Evolutionary conservation across 352 stramenopile species (phyloP).

Genomic region (Globisporangium acanthophoron): DNA sequence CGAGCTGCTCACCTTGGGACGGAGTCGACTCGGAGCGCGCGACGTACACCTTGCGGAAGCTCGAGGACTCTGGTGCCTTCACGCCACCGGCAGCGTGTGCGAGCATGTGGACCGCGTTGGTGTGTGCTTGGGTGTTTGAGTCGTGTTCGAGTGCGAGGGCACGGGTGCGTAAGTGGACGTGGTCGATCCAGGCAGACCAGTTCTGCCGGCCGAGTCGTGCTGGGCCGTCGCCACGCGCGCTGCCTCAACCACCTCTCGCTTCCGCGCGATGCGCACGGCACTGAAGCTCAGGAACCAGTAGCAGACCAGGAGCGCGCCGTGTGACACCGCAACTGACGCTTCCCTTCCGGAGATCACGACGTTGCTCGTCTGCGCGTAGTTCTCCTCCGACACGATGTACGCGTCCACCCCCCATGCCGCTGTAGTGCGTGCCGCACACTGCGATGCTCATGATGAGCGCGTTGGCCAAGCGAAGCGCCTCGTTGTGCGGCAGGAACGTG

Average conservation of each 20-base stretch:
- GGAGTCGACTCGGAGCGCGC: too few relatives aligned
- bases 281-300: slow-evolving; percentile 42
- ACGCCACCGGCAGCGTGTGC: too few relatives aligned
- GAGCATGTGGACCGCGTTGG: too few relatives aligned
- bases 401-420: slow-evolving; percentile 35
- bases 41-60: too few relatives aligned
- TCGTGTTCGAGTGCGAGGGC: too few relatives aligned
- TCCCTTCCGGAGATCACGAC: slow-evolving; percentile 30
- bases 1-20: too few relatives aligned
- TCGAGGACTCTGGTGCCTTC: too few relatives aligned
- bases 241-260: not conserved
- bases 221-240: not conserved
- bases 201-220: slow-evolving; percentile 2
- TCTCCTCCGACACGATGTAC: slow-evolving; percentile 28
- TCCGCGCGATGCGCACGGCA: slow-evolving; percentile 5
- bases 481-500: slow-evolving; percentile 53
- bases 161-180: too few relatives aligned
- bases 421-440: slow-evolving; percentile 63
- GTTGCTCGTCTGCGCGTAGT: slow-evolving; percentile 16
- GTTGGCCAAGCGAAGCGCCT: slow-evolving; percentile 42
- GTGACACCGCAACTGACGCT: slow-evolving; percentile 25
- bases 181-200: too few relatives aligned
- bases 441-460: slow-evolving; percentile 58
- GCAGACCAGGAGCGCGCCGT: slow-evolving; percentile 41
- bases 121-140: too few relatives aligned